Percentiles rank a stretch among this genome's conserved stretches.
Conservation (phyloP, 148 eudicot species). For the Oxyria digyna region DNA sequence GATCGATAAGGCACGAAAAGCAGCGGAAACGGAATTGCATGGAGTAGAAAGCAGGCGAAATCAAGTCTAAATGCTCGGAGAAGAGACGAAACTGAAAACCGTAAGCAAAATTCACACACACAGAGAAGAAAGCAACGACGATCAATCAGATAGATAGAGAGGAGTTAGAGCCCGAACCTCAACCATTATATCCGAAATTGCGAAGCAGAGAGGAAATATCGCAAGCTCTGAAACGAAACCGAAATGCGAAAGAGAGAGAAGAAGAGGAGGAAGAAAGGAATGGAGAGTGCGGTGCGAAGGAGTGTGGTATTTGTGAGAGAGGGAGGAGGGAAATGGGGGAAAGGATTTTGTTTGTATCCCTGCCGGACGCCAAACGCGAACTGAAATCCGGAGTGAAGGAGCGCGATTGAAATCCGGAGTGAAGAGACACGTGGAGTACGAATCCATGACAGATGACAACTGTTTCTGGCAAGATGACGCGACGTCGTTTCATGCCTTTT, state of each 20-base stretch:
- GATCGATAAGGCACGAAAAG: not conserved
- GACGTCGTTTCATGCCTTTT: not conserved
- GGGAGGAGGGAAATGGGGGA: not conserved
- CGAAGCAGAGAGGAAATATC: not conserved
- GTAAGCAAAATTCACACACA: not conserved
- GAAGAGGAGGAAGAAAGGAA: not conserved
- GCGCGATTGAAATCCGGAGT: slow-evolving; percentile 2
- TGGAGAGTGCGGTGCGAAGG: not conserved
- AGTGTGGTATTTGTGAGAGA: not conserved
- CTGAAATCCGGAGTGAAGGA: not conserved
- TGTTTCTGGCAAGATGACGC: slow-evolving; percentile 7
- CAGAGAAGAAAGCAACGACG: not conserved
- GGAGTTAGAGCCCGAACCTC: slow-evolving; percentile 1
- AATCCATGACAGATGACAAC: slow-evolving; percentile 4
- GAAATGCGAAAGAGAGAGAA: not conserved
- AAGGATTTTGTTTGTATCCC: slow-evolving; percentile 7
- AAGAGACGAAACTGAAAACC: not conserved
- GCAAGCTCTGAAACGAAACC: not conserved
- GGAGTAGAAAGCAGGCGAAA: not conserved
- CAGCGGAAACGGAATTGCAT: not conserved
- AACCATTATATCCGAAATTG: not conserved
- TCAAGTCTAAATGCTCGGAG: not conserved
- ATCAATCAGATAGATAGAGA: not conserved
- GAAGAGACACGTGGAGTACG: slow-evolving; percentile 10
- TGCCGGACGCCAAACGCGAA: not conserved